These are phyloP conservation scores for Raphanus sativus DNA, from an alignment of 345 rosid genomes.

Conservation along the genomic window DNA sequence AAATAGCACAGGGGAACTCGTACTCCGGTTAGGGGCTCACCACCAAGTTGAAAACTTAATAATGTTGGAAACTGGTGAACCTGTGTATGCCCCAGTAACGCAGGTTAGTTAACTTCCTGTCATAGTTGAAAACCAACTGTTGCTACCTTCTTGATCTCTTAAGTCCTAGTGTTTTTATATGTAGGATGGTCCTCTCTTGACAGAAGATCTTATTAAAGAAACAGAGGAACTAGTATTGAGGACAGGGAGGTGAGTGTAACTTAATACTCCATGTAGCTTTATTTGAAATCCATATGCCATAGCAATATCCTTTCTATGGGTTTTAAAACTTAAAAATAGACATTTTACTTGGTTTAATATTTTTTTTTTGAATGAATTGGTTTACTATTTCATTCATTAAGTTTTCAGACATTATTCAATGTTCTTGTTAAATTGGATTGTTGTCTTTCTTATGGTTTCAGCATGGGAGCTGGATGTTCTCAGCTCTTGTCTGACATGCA, in stretches of 20 bases:
- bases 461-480: slow-evolving; percentile 99
- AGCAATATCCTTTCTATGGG: background rate
- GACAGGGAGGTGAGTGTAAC: slow-evolving; percentile 73
- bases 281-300: background rate
- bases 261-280: background rate
- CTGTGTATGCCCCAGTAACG: slow-evolving; percentile 72
- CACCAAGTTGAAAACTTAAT: slow-evolving; percentile 53
- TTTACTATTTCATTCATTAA: slow-evolving; percentile 10
- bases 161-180: slow-evolving; percentile 24
- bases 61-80: slow-evolving; percentile 93
- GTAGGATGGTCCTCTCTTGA: slow-evolving; percentile 90
- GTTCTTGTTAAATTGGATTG: slow-evolving; percentile 32
- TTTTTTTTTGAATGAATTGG: slow-evolving; percentile 6
- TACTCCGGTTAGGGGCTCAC: slow-evolving; percentile 70
- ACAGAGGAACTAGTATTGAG: slow-evolving; percentile 93
- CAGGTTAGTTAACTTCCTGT: slow-evolving; percentile 57
- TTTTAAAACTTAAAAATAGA: background rate
- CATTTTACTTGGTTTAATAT: background rate
- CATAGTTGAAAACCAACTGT: slow-evolving; percentile 11
- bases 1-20: slow-evolving; percentile 62
- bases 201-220: slow-evolving; percentile 95
- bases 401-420: slow-evolving; percentile 16
- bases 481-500: slow-evolving; percentile 99
- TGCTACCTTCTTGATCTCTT: background rate
- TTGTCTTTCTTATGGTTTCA: slow-evolving; percentile 45